Evolutionary conservation across 2,329 filamentous ascomycete genomes (phyloP).

Genomic region (Arthroderma uncinatum): DNA sequence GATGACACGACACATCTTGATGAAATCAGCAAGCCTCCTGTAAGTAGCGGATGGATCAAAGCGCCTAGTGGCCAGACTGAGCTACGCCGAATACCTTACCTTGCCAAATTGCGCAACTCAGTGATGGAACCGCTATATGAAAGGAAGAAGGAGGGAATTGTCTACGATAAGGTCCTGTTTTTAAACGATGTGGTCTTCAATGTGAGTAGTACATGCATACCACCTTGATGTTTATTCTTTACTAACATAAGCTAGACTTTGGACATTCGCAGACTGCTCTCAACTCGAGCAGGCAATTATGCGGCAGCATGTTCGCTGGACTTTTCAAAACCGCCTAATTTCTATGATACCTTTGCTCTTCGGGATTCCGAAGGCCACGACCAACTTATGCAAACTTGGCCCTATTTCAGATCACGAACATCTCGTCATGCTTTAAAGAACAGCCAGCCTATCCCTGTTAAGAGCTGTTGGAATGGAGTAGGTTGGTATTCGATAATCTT

Average conservation of each 20-base stretch:
- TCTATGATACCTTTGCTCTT: constrained; percentile 64
- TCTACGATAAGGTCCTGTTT: constrained; percentile 50
- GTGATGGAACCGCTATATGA: constrained; percentile 48
- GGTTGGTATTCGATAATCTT: constrained; percentile 10
- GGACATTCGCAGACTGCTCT: constrained; percentile 47
- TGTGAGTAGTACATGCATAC: constrained; percentile 17
- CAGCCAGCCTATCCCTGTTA: constrained; percentile 10
- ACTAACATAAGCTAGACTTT: constrained; percentile 32
- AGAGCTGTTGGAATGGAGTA: constrained; percentile 16
- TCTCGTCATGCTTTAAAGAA: constrained; percentile 13
- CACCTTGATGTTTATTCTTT: background rate
- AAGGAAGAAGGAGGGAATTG: constrained; percentile 35
- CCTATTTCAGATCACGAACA: constrained; percentile 35
- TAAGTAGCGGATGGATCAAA: constrained; percentile 51
- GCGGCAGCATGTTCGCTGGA: constrained; percentile 61
- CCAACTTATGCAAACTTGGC: constrained; percentile 55
- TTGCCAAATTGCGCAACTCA: constrained; percentile 53
- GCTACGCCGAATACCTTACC: constrained; percentile 56
- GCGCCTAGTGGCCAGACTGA: constrained; percentile 46
- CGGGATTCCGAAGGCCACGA: constrained; percentile 55
- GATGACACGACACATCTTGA: constrained; percentile 50
- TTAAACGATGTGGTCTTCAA: constrained; percentile 41
- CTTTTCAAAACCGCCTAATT: constrained; percentile 55
- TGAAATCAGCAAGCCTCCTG: constrained; percentile 38
- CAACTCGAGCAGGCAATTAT: constrained; percentile 49